Base-by-base conservation (phyloP, 495 filamentous ascomycete species). In the Glutinoglossum americanum region DNA sequence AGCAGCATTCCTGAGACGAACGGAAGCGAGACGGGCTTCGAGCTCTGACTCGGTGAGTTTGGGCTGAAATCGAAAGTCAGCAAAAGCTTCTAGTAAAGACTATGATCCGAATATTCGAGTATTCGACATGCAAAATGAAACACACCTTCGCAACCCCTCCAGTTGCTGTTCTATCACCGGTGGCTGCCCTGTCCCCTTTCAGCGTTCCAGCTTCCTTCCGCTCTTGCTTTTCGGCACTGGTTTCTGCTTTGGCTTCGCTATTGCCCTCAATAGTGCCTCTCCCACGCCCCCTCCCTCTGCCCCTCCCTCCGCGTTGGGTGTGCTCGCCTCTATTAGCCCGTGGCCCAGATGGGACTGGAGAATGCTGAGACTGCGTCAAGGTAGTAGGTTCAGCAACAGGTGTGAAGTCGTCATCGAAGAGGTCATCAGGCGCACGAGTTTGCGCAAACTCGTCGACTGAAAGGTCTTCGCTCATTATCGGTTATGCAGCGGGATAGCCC, bases 351-450 rank as follows among this genome's bases (percentile, higher is more conserved):
- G 53, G 7, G 60, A 62, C 33, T 53, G 47, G 0, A 44, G 64
- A 56, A 17, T 25, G 39, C 17, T 17, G 47, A 13, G 45, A n/a
- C 26, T 63, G 63, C 25, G 30, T n/a, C 54, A 25, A 3, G 21
- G n/a, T 13, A 13, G 66, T 62, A 15, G 71, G 65, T 54, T 72
- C 69, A 1, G 74, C 56, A 30, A 83, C 68, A 4, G 83, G 82
- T 35, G 79, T 79, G 61, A 85, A 82, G 62, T 85, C 83, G 63
- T 86, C 82, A 61, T 82, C 79, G 62, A 84, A 84, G 17, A 85
- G 67, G 65, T 85, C 81, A 60, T 87, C 82, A 17, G 74, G 75
- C 11, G 73, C 74, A 30, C 81, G 73, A 0, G 82, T 82, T 62
- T 84, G 83, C 19, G 81, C 81, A 61, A 84, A 84, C 51, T 70